These are phyloP conservation scores for Fomitopsis betulina DNA, from an alignment of 1,284 basidiomycete species.

Conservation along the genomic window DNA sequence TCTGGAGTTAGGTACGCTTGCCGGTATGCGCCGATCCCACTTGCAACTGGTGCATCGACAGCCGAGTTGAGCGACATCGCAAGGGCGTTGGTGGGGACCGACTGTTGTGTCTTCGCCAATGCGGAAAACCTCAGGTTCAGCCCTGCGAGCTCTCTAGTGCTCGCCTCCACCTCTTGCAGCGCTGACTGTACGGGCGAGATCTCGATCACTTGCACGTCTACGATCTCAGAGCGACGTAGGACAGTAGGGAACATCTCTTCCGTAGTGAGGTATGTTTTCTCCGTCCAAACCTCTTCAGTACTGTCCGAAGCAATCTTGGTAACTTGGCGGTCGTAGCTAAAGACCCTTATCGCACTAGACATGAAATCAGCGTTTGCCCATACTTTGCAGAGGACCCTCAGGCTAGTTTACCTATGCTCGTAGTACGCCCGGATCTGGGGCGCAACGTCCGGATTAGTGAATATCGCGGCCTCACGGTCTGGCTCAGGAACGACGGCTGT, in stretches of 20 bases:
- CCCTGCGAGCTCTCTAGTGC: constrained; percentile 71
- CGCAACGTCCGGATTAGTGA: constrained; percentile 84
- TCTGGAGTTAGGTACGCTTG: constrained; percentile 72
- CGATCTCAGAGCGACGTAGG: constrained; percentile 84
- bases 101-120: constrained; percentile 71
- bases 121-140: constrained; percentile 71
- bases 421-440: constrained; percentile 81
- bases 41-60: constrained; percentile 79
- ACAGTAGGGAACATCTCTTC: constrained; percentile 93
- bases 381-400: too few relatives aligned
- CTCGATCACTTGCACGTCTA: constrained; percentile 71
- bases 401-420: constrained; percentile 67
- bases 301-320: constrained; percentile 57
- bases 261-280: constrained; percentile 84
- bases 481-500: constrained; percentile 85
- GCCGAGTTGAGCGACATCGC: constrained; percentile 86
- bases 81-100: constrained; percentile 77
- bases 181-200: constrained; percentile 88
- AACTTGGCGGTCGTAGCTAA: constrained; percentile 73
- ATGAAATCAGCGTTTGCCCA: background rate
- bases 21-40: constrained; percentile 76
- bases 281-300: constrained; percentile 78
- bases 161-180: constrained; percentile 72
- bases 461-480: constrained; percentile 73
- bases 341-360: constrained; percentile 71